Evolutionary conservation across 2,329 filamentous ascomycete species (phyloP).

Genomic region (Penicillium sp.): DNA sequence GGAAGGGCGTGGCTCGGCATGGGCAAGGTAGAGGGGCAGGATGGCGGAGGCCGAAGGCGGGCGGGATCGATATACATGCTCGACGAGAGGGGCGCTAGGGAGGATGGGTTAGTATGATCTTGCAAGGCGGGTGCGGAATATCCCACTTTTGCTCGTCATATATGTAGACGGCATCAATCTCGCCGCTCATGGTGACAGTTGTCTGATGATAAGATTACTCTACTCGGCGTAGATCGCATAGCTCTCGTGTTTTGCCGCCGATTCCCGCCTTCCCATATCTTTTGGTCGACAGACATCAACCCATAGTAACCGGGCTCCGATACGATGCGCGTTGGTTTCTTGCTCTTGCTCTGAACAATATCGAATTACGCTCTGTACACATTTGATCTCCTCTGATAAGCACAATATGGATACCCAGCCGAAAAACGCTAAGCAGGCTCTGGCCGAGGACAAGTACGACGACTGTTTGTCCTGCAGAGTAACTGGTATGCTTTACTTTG

Average conservation of each 20-base stretch:
- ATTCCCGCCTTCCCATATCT: constrained; percentile 27
- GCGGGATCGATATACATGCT: constrained; percentile 81
- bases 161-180: constrained; percentile 93
- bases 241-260: constrained; percentile 33
- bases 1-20: constrained; percentile 76
- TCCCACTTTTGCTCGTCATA: constrained; percentile 90
- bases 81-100: constrained; percentile 77
- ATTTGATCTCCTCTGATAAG: constrained; percentile 45
- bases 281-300: constrained; percentile 6
- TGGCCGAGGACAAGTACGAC: constrained; percentile 44
- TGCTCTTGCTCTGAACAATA: neutral
- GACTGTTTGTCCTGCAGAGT: constrained; percentile 71
- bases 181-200: constrained; percentile 67
- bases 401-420: constrained; percentile 53
- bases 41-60: constrained; percentile 73
- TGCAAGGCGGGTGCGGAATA: neutral
- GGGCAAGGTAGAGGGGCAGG: constrained; percentile 80
- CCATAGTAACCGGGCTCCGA: neutral
- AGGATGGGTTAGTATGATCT: constrained; percentile 17
- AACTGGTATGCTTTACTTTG: constrained; percentile 53
- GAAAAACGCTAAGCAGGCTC: constrained; percentile 60
- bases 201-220: constrained; percentile 13
- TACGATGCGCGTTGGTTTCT: neutral
- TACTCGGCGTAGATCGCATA: constrained; percentile 18
- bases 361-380: constrained; percentile 28